Evolutionary conservation across 2,329 filamentous ascomycete species (phyloP).

Genomic region (Hypoxylon sp.): DNA sequence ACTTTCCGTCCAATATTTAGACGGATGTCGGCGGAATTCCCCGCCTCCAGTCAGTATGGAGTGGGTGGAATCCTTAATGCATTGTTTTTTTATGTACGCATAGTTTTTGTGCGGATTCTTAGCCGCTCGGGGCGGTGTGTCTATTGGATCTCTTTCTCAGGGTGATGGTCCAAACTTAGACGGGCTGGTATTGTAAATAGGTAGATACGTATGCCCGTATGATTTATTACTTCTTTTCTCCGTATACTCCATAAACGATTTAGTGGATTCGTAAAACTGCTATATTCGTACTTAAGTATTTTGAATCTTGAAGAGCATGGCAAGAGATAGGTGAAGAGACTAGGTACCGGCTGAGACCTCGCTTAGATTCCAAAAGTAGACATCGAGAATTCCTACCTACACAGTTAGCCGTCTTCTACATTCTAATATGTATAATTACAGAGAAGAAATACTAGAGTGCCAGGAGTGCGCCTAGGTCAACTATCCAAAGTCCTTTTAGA

Average conservation of each 20-base stretch:
- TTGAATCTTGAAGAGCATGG: background rate
- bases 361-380: no score
- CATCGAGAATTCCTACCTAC: no score
- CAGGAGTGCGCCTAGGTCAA: no score
- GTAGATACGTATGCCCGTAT: constrained; percentile 40
- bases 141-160: constrained; percentile 37
- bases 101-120: constrained; percentile 36
- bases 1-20: constrained; percentile 32
- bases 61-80: constrained; percentile 35
- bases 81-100: constrained; percentile 45
- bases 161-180: constrained; percentile 28
- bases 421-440: no score
- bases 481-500: no score
- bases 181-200: constrained; percentile 43
- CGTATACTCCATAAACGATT: background rate
- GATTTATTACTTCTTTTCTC: constrained; percentile 23
- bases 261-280: background rate
- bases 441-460: no score
- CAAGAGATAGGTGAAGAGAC: background rate
- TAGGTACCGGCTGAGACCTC: background rate
- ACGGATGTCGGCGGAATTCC: constrained; percentile 23
- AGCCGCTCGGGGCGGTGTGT: constrained; percentile 28
- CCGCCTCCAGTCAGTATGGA: constrained; percentile 17
- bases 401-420: no score
- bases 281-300: background rate